Base-by-base conservation (phyloP, 2,329 filamentous ascomycete species). In the Lasiodiplodia sp. region DNA sequence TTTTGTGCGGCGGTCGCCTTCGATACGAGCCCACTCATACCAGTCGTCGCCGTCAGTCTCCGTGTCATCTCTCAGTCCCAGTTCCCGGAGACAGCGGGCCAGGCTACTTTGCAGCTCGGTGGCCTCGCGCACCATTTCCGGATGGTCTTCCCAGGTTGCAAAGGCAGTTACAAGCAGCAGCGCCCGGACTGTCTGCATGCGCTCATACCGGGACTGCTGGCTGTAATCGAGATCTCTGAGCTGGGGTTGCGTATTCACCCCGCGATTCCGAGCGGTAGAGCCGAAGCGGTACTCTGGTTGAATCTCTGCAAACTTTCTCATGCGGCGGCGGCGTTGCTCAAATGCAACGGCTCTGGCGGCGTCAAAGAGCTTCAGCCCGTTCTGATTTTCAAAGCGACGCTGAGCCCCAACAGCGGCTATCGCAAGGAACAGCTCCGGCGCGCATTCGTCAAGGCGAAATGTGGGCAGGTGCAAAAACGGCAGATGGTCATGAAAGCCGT, bases 381-480 rank as follows among this genome's bases (percentile, higher is more conserved):
- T 77, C 52, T 71, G 69, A 57, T 72, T 70, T 66, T 79, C 77
- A 40, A 78, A 78, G 53, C 76, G 76, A 55, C 77, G 78, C 52
- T 78, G 75, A 12, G 77, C 76, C 8, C 77, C 77, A 18, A 75
- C 73, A 16, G 76, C 74, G 53, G 74, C 75, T 72, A 79, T 78
- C 4, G 75, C 73, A 6, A 79, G 69, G 2, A 76, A 75, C 6
- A 78, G 72, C 57, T 78, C 76, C 23, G 77, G 58, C 2, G 77
- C 75, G 11, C 75, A 76, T 49, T 71, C 72, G 47, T 73, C 74
- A 16, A 75, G 74, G 40, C 75, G 72, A 51, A 76, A 79, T 10
- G 75, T 79, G 4, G 76, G 75, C 49, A 71, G 69, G 52, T 79
- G 76, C 16, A 79, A 75, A 66, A 78, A 77, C 0, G 76, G 76